A percentile compares a stretch with the other conserved stretches of the same genome.
Conservation (phyloP, 148 eudicot genomes). For the Selenicereus undatus region DNA sequence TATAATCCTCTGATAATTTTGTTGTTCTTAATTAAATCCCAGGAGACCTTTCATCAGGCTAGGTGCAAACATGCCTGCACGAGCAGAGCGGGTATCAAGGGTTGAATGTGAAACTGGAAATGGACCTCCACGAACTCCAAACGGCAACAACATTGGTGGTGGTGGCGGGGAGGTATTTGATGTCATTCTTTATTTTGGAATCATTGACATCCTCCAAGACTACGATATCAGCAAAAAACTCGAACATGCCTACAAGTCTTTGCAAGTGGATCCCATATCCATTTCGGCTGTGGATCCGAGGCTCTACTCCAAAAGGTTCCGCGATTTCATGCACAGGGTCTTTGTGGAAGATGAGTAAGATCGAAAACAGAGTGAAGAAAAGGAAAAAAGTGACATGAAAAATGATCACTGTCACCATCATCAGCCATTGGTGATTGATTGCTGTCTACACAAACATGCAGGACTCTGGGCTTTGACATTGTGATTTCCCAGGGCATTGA, state of each 20-base stretch:
- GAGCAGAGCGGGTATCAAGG: constrained; percentile 41
- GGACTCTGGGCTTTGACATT: constrained; percentile 14
- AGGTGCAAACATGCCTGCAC: constrained; percentile 53
- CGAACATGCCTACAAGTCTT: constrained; percentile 51
- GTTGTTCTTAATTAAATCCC: not conserved
- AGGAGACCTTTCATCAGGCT: constrained; percentile 48
- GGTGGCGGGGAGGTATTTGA: constrained; percentile 33
- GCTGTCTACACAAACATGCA: not conserved
- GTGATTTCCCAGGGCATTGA: not conserved
- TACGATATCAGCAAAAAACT: constrained; percentile 45
- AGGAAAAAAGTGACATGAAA: not conserved
- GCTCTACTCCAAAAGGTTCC: constrained; percentile 50
- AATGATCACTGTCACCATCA: not conserved
- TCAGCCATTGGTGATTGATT: constrained; percentile 13
- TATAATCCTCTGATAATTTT: not conserved
- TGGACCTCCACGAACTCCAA: constrained; percentile 33
- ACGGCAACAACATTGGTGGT: constrained; percentile 10
- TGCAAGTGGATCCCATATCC: constrained; percentile 41
- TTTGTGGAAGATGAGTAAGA: constrained; percentile 39
- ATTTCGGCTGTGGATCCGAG: constrained; percentile 49
- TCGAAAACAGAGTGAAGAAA: not conserved
- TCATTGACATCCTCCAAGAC: constrained; percentile 51
- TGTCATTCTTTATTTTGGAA: constrained; percentile 42
- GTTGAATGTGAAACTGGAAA: constrained; percentile 25
- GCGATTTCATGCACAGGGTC: constrained; percentile 45